Evolutionary conservation across 768 basidiomycete species (phyloP).

Genomic region (Auricularia heimuer): DNA sequence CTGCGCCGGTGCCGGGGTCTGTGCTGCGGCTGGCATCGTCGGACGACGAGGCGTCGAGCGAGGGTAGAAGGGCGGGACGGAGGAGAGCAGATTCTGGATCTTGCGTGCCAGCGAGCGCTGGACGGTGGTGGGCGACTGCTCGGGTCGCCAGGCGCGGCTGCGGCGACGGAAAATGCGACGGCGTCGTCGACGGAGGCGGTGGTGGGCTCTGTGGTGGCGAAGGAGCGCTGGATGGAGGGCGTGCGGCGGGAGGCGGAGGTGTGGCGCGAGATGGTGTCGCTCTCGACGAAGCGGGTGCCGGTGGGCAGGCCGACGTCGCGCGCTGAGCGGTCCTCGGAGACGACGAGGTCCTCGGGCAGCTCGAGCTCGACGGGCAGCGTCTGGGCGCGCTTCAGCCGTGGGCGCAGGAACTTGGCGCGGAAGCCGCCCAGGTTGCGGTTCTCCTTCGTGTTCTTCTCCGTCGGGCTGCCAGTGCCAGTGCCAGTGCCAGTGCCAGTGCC

Average conservation of each 20-base stretch:
- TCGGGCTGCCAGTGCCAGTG: not conserved
- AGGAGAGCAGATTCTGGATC: constrained; percentile 32
- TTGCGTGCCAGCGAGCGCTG: constrained; percentile 32
- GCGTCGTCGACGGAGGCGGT: not conserved
- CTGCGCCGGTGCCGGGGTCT: constrained; percentile 7
- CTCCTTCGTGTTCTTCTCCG: not conserved
- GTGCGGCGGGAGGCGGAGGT: not conserved
- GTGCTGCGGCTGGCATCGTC: constrained; percentile 9
- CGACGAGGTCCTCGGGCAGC: not conserved
- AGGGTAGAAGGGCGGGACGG: constrained; percentile 27
- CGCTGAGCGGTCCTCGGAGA: not conserved
- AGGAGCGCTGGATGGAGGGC: not conserved
- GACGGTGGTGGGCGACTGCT: not conserved
- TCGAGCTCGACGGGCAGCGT: not conserved
- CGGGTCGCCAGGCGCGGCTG: not conserved
- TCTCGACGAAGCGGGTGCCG: constrained; percentile 1
- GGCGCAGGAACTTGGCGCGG: not conserved
- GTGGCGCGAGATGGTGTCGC: not conserved
- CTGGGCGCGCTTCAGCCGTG: not conserved
- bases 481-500: not conserved
- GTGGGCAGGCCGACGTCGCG: not conserved
- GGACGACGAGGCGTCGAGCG: constrained; percentile 13
- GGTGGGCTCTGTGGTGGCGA: not conserved
- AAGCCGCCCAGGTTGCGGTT: not conserved
- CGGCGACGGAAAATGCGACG: not conserved